Conservation (phyloP, 2,329 filamentous ascomycete genomes). For the Arthrocladium fulminans region DNA sequence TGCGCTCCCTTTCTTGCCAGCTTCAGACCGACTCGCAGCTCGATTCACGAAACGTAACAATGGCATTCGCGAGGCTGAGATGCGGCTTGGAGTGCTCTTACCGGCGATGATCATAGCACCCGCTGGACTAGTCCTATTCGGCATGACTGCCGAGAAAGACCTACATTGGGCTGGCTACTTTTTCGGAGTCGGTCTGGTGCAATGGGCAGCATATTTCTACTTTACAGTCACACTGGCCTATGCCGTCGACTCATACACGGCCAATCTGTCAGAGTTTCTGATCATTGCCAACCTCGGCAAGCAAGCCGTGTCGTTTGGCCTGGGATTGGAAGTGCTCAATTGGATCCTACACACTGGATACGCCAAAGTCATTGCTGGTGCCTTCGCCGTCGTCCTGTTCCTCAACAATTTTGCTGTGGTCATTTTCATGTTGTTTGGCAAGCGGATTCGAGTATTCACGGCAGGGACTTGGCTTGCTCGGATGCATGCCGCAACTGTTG, state of each 20-base stretch:
- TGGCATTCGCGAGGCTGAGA: conserved; percentile 34
- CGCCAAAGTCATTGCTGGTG: neutral
- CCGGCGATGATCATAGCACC: conserved; percentile 27
- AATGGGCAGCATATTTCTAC: conserved; percentile 46
- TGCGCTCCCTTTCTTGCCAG: conserved; percentile 39
- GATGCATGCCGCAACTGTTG: conserved; percentile 34
- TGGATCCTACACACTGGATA: neutral
- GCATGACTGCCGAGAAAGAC: conserved; percentile 26
- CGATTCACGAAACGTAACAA: conserved; percentile 31
- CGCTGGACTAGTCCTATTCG: conserved; percentile 28
- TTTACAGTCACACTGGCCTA: conserved; percentile 46
- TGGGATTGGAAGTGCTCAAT: conserved; percentile 1
- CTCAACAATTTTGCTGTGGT: conserved; percentile 1
- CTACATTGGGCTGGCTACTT: conserved; percentile 39
- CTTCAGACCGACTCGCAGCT: conserved; percentile 33
- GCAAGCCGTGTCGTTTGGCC: neutral
- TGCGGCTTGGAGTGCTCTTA: conserved; percentile 31
- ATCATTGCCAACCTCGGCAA: conserved; percentile 6
- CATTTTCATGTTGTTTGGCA: conserved; percentile 4
- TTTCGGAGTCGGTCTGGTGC: conserved; percentile 40
- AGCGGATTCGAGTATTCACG: neutral
- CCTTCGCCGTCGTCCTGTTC: neutral
- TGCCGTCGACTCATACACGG: conserved; percentile 3
- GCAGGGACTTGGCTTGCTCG: conserved; percentile 41
- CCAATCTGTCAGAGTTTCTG: conserved; percentile 1